Evolutionary conservation across 805 yeast species (phyloP), one percentile per base, ranked within the genome.

Genomic region (Kazachstania bromeliacearum): DNA sequence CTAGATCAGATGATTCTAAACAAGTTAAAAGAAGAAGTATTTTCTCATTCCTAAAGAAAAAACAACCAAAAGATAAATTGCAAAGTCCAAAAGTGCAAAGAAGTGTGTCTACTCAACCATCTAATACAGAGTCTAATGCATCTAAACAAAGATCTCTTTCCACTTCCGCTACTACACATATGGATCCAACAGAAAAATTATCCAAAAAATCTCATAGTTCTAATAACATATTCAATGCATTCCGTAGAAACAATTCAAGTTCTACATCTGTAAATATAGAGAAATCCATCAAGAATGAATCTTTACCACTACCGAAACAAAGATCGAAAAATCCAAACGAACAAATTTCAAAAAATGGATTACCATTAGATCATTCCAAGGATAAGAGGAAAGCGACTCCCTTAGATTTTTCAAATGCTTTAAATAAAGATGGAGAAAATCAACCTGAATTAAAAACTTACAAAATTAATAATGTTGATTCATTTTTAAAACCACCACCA

Each of bases 1-100:
- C 26, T 23, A n/a, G n/a, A 23, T 23, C 26, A 3, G n/a, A 10
- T 23, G 26, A 23, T 13, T 13, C 29, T 12, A 23, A 24, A 7
- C 26, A 42, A 40, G 29, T 45, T 40, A 42, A 46, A 36, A 51
- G 42, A 32, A 53, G 45, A 27, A 48, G 54, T 35, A 41, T 55
- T 14, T 55, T 55, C 36, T 55, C 59, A n/a, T 56, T 55, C 31
- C 38, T 55, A 15, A 51, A 45, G 36, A 53, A 42, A 31, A 55
- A 49, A 27, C 20, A 31, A 1, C 7, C 31, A 8, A 21, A 34
- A 16, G 32, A 19, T 15, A 26, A 22, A 9, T 7, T 28, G 31
- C 16, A 4, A 28, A 17, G 13, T 15, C 31, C 18, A 28, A 28
- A 15, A 13, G 14, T 10, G 21, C 15, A 17, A 29, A 31, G 39